These are phyloP conservation scores for Artemisia annua DNA, from an alignment of 129 eudicot genomes.

Conservation along the genomic window DNA sequence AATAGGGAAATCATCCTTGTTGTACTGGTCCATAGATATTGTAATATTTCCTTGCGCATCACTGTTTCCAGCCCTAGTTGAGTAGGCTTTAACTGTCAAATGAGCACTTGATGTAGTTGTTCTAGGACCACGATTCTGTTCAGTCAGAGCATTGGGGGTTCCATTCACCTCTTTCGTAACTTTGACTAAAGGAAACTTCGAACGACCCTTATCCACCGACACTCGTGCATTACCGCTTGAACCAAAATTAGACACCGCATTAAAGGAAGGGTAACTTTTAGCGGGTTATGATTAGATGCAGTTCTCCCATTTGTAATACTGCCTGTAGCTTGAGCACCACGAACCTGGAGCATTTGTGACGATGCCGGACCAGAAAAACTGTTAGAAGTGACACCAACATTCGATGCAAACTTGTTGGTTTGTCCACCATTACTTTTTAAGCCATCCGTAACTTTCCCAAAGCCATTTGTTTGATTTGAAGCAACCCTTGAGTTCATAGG, in stretches of 20 bases:
- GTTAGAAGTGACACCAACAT: conserved; percentile 38
- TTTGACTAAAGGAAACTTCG: conserved; percentile 42
- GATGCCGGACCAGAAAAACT: conserved; percentile 43
- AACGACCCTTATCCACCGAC: conserved; percentile 40
- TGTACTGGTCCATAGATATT: conserved; percentile 60
- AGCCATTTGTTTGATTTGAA: conserved; percentile 45
- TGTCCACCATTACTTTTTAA: conserved; percentile 43
- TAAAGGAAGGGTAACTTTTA: conserved; percentile 41
- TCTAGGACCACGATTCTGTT: conserved; percentile 70
- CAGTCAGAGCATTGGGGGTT: conserved; percentile 45
- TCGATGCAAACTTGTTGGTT: conserved; percentile 41
- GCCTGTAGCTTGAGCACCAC: conserved; percentile 46
- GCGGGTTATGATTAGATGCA: conserved; percentile 42
- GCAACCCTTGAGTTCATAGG: conserved; percentile 39
- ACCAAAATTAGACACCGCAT: conserved; percentile 48
- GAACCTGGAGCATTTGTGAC: conserved; percentile 55
- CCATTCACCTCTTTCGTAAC: conserved; percentile 42
- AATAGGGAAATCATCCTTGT: conserved; percentile 69
- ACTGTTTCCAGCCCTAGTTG: conserved; percentile 68
- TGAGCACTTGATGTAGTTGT: conserved; percentile 46
- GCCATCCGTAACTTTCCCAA: conserved; percentile 46
- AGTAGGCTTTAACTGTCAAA: conserved; percentile 72
- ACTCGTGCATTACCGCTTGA: conserved; percentile 40
- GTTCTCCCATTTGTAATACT: conserved; percentile 47
- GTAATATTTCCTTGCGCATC: conserved; percentile 76